These are phyloP conservation scores for Phytophthora megakarya DNA, from an alignment of 352 stramenopile species.

Conservation along the genomic window DNA sequence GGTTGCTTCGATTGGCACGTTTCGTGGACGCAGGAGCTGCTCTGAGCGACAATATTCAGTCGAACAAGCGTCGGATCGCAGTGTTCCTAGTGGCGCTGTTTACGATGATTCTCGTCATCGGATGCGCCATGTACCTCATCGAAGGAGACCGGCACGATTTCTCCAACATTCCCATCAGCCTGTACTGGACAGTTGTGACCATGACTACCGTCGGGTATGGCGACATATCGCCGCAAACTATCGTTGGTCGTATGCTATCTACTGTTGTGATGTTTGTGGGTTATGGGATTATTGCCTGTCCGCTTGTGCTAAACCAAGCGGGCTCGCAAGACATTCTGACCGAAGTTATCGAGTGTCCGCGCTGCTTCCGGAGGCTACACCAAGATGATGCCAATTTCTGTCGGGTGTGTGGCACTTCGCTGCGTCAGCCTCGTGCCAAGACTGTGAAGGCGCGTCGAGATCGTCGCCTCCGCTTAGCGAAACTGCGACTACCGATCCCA, in stretches of 20 bases:
- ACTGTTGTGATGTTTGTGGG: conserved; percentile 88
- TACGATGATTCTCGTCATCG: conserved; percentile 81
- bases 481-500: conserved; percentile 50
- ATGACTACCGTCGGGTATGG: conserved; percentile 89
- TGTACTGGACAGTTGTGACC: conserved; percentile 90
- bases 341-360: conserved; percentile 71
- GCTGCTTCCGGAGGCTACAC: conserved; percentile 76
- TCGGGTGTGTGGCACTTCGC: conserved; percentile 64
- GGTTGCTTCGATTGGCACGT: conserved; percentile 67
- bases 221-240: conserved; percentile 83
- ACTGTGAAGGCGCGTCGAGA: conserved; percentile 65
- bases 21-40: conserved; percentile 74
- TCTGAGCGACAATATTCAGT: conserved; percentile 78
- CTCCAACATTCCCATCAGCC: conserved; percentile 87
- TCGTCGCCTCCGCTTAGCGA: conserved; percentile 57
- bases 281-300: conserved; percentile 87
- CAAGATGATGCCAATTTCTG: conserved; percentile 86
- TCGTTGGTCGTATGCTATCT: conserved; percentile 78
- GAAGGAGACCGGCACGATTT: conserved; percentile 79
- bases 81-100: conserved; percentile 81
- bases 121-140: conserved; percentile 85
- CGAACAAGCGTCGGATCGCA: conserved; percentile 79
- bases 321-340: conserved; percentile 53
- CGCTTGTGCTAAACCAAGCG: conserved; percentile 75
- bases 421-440: conserved; percentile 62